phyloP scores from a whole-genome alignment of 2,329 filamentous ascomycete genomes.

The Claviceps arundinis region DNA sequence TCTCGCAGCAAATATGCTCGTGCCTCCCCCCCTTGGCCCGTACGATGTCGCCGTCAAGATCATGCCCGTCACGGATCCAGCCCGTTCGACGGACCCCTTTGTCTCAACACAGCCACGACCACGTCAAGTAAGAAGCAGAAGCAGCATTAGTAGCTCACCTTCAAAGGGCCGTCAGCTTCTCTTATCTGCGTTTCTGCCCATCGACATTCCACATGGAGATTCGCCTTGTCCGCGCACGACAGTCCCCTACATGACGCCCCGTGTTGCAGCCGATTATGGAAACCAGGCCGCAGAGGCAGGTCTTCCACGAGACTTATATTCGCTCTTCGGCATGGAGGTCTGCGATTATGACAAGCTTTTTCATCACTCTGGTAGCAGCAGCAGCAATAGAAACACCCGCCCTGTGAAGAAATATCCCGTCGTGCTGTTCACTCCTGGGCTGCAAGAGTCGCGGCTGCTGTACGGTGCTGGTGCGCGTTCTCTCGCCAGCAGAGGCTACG shows the following conservation, averaged over 20 bases:
- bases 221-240: slow-evolving; percentile 9
- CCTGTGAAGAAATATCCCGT: slow-evolving; percentile 3
- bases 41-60: slow-evolving; percentile 16
- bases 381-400: not conserved
- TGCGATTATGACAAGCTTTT: slow-evolving; percentile 6
- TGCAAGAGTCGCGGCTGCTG: slow-evolving; percentile 27
- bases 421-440: slow-evolving; percentile 32
- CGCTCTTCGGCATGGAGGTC: slow-evolving; percentile 13
- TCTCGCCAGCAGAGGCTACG: slow-evolving; percentile 31
- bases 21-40: slow-evolving; percentile 17
- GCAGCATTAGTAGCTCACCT: not conserved
- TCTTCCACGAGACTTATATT: slow-evolving; percentile 18
- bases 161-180: not conserved
- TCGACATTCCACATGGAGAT: slow-evolving; percentile 8
- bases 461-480: slow-evolving; percentile 30
- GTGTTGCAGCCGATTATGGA: slow-evolving; percentile 18
- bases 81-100: slow-evolving; percentile 7
- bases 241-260: slow-evolving; percentile 21
- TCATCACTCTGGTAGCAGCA: not conserved
- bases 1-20: slow-evolving; percentile 6
- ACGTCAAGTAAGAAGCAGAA: too few relatives aligned
- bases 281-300: slow-evolving; percentile 13
- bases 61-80: slow-evolving; percentile 16
- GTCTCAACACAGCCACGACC: not conserved
- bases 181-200: slow-evolving; percentile 19